Evolutionary conservation across 2,329 filamentous ascomycete genomes (phyloP).

Genomic region (Aspergillus floridensis): DNA sequence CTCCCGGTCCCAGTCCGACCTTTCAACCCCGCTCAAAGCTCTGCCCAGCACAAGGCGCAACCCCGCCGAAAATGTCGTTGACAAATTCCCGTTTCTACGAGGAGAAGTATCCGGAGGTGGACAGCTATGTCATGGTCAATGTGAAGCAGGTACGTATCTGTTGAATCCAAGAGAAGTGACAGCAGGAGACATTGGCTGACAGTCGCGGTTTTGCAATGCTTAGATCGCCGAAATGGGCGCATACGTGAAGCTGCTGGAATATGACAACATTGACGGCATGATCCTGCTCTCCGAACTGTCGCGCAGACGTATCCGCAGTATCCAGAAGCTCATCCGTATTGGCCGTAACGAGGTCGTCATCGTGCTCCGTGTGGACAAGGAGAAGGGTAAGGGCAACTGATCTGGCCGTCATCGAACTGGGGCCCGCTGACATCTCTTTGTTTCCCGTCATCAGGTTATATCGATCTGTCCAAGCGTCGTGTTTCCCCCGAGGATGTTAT

Average conservation of each 20-base stretch:
- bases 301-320: constrained; percentile 94
- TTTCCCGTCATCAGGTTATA: constrained; percentile 64
- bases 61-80: constrained; percentile 76
- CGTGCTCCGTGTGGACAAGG: constrained; percentile 97
- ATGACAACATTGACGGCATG: constrained; percentile 99
- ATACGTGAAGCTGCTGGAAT: constrained; percentile 98
- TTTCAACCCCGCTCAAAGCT: constrained; percentile 7
- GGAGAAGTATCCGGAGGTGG: constrained; percentile 96
- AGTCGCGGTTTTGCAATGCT: constrained; percentile 7
- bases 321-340: constrained; percentile 97
- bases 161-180: not conserved
- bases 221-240: constrained; percentile 99
- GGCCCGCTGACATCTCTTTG: constrained; percentile 19
- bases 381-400: constrained; percentile 67
- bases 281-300: constrained; percentile 97
- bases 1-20: not conserved
- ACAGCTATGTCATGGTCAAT: constrained; percentile 99
- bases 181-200: constrained; percentile 12
- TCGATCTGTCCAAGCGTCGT: constrained; percentile 97
- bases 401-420: constrained; percentile 1
- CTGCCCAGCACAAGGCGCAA: constrained; percentile 29
- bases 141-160: constrained; percentile 75
- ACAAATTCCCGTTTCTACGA: constrained; percentile 97
- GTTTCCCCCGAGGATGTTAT: constrained; percentile 96
- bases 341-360: constrained; percentile 98